Base-by-base conservation (phyloP, 495 filamentous ascomycete species). In the Aspergillus mulundensis region DNA sequence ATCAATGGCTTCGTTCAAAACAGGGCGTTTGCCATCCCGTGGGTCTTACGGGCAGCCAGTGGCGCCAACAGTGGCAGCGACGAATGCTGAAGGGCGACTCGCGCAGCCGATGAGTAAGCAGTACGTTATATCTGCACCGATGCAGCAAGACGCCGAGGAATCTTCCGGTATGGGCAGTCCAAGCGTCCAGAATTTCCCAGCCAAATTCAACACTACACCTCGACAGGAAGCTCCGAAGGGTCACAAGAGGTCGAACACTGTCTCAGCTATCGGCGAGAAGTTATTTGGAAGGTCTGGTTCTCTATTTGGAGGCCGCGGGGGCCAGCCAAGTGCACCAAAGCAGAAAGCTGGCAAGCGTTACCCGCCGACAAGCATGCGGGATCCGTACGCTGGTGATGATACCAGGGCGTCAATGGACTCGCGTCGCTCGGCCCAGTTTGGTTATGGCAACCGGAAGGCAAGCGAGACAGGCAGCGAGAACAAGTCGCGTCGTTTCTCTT, bases 181-280 rank as follows among this genome's bases (percentile, higher is more conserved):
- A 25, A 89, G 81, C 57, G 80, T 82, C 36, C 77, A 76, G 48
- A 71, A 74, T 45, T 66, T 74, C 34, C 76, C 71, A 15, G 56
- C 73, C 6, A 71, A 73, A 50, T 75, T 74, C 66, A 76, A 77
- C 50, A 66, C 70, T 7, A 73, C 74, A 24, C 66, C 74, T 24
- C 73, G 76, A 19, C 69, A 76, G 59, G 78, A 79, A 28, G 68
- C 70, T 5, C 66, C 69, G 7, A 89, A 87, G 70, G 84, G 87
- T n/a, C 92, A 97, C 75, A 92, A 90, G 71, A 80, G 92, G 58
- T 95, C 92, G 1, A 96, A 86, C 69, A 97, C 92, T 4, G 84
- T 96, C 61, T 87, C 89, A 34, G 86, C 89, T 54, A 82, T 92
- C 54, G 76, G 84, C 24, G 87, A 87, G 61, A 89, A 87, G 67